Percentiles rank a stretch among this genome's conserved stretches.
phyloP scores from a whole-genome alignment of 805 yeast genomes.

The Candida ulmi region DNA sequence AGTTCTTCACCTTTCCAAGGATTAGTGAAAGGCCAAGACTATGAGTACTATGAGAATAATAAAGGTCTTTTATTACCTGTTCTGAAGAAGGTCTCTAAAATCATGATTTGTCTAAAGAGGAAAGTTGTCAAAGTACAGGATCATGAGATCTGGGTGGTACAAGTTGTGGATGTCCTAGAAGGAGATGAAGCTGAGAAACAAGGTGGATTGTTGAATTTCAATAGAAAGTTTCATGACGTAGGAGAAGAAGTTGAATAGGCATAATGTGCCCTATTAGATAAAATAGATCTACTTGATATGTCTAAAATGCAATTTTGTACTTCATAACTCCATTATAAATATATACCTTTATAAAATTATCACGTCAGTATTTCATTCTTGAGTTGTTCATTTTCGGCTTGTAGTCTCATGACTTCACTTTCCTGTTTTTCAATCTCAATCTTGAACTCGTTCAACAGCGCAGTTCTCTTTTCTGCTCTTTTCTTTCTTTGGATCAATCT shows the following conservation, averaged over 20 bases:
- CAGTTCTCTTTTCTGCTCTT: constrained; percentile 17
- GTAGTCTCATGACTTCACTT: constrained; percentile 10
- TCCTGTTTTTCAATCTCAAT: constrained; percentile 20
- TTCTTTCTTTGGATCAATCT: constrained; percentile 15
- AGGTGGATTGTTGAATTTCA: constrained; percentile 65
- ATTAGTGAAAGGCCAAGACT: constrained; percentile 28
- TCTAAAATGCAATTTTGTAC: neutral
- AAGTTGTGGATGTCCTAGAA: constrained; percentile 52
- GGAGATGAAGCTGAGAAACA: constrained; percentile 30
- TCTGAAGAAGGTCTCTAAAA: constrained; percentile 49
- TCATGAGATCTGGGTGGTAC: constrained; percentile 89
- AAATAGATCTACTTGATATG: too few species aligned
- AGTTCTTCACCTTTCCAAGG: constrained; percentile 44
- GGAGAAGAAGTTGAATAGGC: constrained; percentile 22
- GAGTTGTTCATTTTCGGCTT: constrained; percentile 14
- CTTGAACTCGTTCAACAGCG: constrained; percentile 20
- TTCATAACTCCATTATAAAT: neutral
- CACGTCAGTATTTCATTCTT: constrained; percentile 3
- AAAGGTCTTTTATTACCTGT: constrained; percentile 38
- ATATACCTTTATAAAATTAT: neutral
- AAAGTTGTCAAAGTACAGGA: constrained; percentile 59
- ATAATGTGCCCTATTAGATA: too few species aligned
- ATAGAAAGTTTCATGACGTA: constrained; percentile 53
- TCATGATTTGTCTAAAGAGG: constrained; percentile 54
- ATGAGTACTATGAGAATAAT: constrained; percentile 25